Evolutionary conservation across 1,284 basidiomycete genomes (phyloP), one percentile per base, ranked within the genome.

Genomic region (Wolfiporia cocos): DNA sequence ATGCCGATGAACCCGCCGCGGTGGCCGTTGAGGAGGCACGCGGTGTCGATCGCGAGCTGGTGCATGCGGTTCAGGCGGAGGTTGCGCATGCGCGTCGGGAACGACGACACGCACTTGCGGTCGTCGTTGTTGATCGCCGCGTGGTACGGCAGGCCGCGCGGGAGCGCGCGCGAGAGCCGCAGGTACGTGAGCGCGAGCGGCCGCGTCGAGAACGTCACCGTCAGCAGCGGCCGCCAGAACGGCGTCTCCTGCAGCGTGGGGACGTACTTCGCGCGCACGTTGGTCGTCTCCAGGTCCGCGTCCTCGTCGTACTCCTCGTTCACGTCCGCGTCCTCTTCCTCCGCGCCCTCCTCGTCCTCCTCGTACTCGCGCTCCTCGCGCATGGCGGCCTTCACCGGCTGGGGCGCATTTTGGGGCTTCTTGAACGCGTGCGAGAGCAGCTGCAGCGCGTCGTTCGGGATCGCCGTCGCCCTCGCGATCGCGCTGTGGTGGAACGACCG

Each of bases 151-250:
- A 59, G 36, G 4, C 70, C 71, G 12, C 63, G 61, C 4, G 54
- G 32, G 12, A 57, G 51, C 1, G 54, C 53, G 29, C 52, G 59
- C 18, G 61, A 55, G 20, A 71, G 59, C 7, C 68, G 64, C 4
- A 56, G 47, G 21, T 71, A 37, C 22, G 62, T 57, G n/a, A 57
- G 37, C 2, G 66, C 70, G 23, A 74, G 56, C 0, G 71, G 70
- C 4, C 71, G 68, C 5, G 70, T 73, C 7, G 68, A 60, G 28
- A 69, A 46, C 2, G 67, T 70, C 30, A 69, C 47, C 10, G 62
- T 59, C 18, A 74, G 33, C 23, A 73, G 50, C 1, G 71, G 70
- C 1, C 67, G 64, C 64, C 62, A 73, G 53, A 66, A 68, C 2
- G 65, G 67, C 20, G 49, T 39, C 0, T 49, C 28, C n/a, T 44